Conservation (phyloP, 148 eudicot species). For the Amaranthus hypochondriacus region DNA sequence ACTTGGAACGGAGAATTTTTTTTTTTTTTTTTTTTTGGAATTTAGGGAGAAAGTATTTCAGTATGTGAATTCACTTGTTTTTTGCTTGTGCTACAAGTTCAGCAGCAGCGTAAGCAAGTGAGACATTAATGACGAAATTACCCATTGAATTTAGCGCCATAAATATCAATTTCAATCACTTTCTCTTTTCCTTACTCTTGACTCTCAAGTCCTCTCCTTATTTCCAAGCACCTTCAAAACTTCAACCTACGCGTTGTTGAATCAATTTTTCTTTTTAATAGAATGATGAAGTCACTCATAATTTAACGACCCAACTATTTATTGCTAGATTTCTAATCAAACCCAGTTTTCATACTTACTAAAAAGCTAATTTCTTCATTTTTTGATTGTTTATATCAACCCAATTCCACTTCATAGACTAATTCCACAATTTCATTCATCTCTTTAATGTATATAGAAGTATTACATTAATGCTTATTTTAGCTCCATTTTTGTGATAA, state of each 20-base stretch:
- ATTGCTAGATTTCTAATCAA: neutral
- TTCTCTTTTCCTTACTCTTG: neutral
- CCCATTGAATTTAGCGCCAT: no score
- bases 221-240: constrained; percentile 16
- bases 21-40: no score
- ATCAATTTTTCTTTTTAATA: neutral
- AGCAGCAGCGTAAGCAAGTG: no score
- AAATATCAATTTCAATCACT: neutral
- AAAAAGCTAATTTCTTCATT: neutral
- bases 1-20: no score
- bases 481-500: no score
- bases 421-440: neutral
- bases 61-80: no score
- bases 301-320: neutral
- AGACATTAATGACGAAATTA: no score
- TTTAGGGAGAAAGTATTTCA: no score
- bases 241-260: constrained; percentile 7
- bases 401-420: neutral
- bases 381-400: neutral
- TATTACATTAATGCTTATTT: no score
- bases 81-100: no score
- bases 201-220: constrained; percentile 1
- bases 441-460: no score
- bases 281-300: neutral
- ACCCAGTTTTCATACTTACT: neutral